Conservation (phyloP, 1,139 yeast species). For the Hyphopichia buzzinii region DNA sequence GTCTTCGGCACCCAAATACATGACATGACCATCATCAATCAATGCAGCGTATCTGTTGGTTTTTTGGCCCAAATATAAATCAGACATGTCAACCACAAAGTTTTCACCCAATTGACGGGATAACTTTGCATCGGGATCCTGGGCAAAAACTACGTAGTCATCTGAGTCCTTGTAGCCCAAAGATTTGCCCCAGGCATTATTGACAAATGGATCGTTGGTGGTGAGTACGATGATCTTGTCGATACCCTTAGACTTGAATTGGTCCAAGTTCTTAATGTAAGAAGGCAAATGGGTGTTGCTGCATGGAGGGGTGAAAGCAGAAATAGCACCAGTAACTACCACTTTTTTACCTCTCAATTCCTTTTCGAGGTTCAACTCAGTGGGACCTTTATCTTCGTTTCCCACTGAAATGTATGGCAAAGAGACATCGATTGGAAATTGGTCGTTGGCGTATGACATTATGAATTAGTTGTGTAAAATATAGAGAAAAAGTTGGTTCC, state of each 20-base stretch:
- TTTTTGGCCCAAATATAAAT: conserved; percentile 14
- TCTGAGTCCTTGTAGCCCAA: conserved; percentile 14
- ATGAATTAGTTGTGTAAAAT: no score
- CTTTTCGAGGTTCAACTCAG: conserved; percentile 47
- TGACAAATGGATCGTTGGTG: conserved; percentile 18
- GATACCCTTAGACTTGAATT: conserved; percentile 18
- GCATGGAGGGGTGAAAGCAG: conserved; percentile 16
- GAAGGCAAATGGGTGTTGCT: conserved; percentile 16
- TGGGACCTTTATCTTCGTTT: conserved; percentile 30
- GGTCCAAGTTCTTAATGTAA: conserved; percentile 13
- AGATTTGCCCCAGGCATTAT: conserved; percentile 13
- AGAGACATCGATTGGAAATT: conserved; percentile 12
- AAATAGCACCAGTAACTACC: conserved; percentile 14
- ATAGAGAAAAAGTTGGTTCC: no score
- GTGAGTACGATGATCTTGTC: conserved; percentile 17
- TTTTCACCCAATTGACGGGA: conserved; percentile 38
- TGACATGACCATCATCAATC: conserved; percentile 26
- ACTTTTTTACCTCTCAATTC: conserved; percentile 34
- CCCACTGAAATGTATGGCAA: conserved; percentile 13
- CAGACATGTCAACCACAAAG: conserved; percentile 13
- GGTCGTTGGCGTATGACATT: background rate
- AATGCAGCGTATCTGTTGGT: conserved; percentile 17
- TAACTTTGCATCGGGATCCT: conserved; percentile 36
- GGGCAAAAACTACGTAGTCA: conserved; percentile 18
- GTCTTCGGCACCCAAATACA: conserved; percentile 66